These are phyloP conservation scores for Saturnispora sekii DNA, from an alignment of 805 yeast species.

Conservation along the genomic window DNA sequence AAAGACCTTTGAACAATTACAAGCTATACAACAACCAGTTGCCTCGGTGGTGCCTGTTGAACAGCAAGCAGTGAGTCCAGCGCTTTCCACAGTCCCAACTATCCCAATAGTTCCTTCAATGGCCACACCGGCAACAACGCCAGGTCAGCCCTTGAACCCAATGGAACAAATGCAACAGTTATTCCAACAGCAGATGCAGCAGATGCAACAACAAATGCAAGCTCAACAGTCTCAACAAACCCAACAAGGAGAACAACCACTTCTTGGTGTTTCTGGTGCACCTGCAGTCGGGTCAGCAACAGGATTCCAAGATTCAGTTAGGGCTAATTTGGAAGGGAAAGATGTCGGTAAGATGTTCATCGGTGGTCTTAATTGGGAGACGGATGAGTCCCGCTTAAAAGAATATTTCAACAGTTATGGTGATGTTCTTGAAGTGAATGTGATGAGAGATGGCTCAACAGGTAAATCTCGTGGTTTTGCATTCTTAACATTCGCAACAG, in stretches of 20 bases:
- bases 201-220: slow-evolving; percentile 13
- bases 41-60: slow-evolving; percentile 4
- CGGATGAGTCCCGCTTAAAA: slow-evolving; percentile 77
- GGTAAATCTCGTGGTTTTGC: slow-evolving; percentile 96
- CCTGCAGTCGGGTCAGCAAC: slow-evolving; percentile 4
- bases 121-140: slow-evolving; percentile 5
- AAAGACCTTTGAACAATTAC: slow-evolving; percentile 5
- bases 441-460: slow-evolving; percentile 81
- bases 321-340: slow-evolving; percentile 42
- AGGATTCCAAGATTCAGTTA: slow-evolving; percentile 24
- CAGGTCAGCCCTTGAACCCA: slow-evolving; percentile 2
- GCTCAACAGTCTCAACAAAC: slow-evolving; percentile 16
- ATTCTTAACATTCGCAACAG: slow-evolving; percentile 74
- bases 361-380: slow-evolving; percentile 98
- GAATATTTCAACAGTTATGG: slow-evolving; percentile 84
- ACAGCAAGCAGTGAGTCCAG: slow-evolving; percentile 2
- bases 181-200: slow-evolving; percentile 17
- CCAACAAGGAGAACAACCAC: slow-evolving; percentile 1
- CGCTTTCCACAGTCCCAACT: slow-evolving; percentile 6
- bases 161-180: slow-evolving; percentile 11
- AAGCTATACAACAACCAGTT: not conserved
- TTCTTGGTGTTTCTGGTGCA: not conserved
- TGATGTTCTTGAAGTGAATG: slow-evolving; percentile 76
- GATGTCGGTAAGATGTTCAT: slow-evolving; percentile 89
- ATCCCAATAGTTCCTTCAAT: slow-evolving; percentile 6